Evolutionary conservation across 176 grass and related monocot genomes (phyloP).

Genomic region (Cenchrus americanus): DNA sequence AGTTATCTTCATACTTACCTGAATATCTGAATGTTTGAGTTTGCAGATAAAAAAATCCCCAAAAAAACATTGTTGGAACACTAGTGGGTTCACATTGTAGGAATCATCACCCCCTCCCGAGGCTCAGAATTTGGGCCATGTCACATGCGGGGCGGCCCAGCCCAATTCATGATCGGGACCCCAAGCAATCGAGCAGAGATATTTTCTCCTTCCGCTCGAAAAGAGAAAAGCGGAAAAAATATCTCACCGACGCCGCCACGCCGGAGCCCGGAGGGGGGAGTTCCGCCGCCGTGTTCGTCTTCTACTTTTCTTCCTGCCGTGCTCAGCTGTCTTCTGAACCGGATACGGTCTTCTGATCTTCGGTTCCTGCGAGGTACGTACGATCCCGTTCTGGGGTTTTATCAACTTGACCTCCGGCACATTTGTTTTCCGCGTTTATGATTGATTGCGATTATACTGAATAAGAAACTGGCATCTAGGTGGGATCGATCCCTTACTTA

Average conservation of each 20-base stretch:
- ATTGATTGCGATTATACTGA: not conserved
- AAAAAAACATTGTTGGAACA: not conserved
- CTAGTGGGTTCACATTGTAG: no score
- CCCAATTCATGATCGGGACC: not conserved
- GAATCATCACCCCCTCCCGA: no score
- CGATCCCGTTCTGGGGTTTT: not conserved
- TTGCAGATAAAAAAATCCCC: not conserved
- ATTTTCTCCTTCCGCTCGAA: not conserved
- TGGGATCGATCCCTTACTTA: not conserved
- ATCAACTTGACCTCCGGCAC: not conserved
- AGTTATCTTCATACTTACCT: not conserved
- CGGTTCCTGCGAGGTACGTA: constrained; percentile 8
- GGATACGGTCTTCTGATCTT: not conserved
- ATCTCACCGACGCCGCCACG: not conserved
- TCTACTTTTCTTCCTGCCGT: not conserved
- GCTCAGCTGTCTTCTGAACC: not conserved
- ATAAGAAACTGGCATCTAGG: not conserved
- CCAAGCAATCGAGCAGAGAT: not conserved
- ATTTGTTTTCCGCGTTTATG: not conserved
- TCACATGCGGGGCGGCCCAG: not conserved
- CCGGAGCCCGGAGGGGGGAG: not conserved
- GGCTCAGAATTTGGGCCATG: not conserved
- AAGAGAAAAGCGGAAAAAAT: not conserved
- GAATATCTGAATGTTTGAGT: not conserved
- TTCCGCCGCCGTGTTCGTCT: not conserved